Evolutionary conservation across 805 yeast species (phyloP).

Genomic region (Grigorovia humatica): DNA sequence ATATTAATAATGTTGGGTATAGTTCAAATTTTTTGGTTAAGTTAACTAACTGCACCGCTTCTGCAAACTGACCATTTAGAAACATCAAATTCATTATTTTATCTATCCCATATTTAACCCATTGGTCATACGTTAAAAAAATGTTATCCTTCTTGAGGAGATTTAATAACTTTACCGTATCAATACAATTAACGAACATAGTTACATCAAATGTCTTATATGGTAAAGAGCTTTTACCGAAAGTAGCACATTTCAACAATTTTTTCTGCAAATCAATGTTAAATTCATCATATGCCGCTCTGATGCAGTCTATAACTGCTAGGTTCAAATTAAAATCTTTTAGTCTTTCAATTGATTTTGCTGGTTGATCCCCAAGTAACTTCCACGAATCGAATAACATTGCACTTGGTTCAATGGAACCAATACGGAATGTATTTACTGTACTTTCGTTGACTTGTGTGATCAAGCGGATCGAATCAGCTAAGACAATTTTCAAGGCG

Average conservation of each 20-base stretch:
- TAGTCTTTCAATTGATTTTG: slow-evolving; percentile 73
- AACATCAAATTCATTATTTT: slow-evolving; percentile 47
- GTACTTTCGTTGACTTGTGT: slow-evolving; percentile 50
- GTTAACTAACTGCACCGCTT: slow-evolving; percentile 53
- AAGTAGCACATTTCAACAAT: slow-evolving; percentile 67
- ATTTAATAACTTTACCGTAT: slow-evolving; percentile 57
- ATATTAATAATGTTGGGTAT: slow-evolving; percentile 43
- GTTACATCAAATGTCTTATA: slow-evolving; percentile 46
- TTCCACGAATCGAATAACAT: slow-evolving; percentile 72
- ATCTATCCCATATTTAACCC: slow-evolving; percentile 43
- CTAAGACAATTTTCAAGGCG: slow-evolving; percentile 60
- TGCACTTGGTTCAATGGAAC: slow-evolving; percentile 76
- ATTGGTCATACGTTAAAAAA: slow-evolving; percentile 52
- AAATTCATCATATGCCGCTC: slow-evolving; percentile 70
- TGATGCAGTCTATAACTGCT: slow-evolving; percentile 64
- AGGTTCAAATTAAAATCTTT: slow-evolving; percentile 39
- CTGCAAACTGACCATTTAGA: slow-evolving; percentile 45
- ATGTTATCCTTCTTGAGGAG: slow-evolving; percentile 58
- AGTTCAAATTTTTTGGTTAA: slow-evolving; percentile 35
- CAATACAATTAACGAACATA: slow-evolving; percentile 51
- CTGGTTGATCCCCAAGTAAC: slow-evolving; percentile 53
- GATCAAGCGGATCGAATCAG: slow-evolving; percentile 47
- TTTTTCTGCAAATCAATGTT: slow-evolving; percentile 72
- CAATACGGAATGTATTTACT: slow-evolving; percentile 61
- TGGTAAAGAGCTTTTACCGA: slow-evolving; percentile 60